These are phyloP conservation scores for Marasmius sp. DNA, from an alignment of 1,284 basidiomycete genomes.

Conservation along the genomic window DNA sequence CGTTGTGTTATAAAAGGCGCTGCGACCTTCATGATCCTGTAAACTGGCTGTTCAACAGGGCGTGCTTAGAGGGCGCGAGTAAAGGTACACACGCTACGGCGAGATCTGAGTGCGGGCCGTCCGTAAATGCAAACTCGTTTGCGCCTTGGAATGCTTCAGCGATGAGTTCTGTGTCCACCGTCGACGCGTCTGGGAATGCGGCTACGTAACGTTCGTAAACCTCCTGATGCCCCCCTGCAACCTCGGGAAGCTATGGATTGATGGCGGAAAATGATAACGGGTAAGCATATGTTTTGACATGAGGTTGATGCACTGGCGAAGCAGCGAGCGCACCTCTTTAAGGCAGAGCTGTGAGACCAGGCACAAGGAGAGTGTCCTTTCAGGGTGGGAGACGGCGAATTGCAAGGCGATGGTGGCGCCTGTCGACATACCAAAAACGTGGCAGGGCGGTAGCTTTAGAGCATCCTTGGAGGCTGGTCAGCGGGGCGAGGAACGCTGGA, in stretches of 20 bases:
- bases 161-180: no score
- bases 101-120: no score
- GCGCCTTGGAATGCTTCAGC: no score
- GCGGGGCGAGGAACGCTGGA: no score
- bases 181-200: no score
- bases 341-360: slow-evolving; percentile 13
- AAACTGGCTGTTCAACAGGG: not conserved
- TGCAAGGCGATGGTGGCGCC: slow-evolving; percentile 12
- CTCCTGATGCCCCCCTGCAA: no score
- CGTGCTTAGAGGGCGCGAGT: slow-evolving; percentile 1
- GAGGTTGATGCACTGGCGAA: no score
- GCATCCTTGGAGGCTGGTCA: slow-evolving; percentile 4
- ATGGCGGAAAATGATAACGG: not conserved
- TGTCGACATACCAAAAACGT: slow-evolving; percentile 10
- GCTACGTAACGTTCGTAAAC: no score
- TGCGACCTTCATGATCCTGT: not conserved
- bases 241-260: not conserved
- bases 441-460: slow-evolving; percentile 13
- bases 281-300: not conserved
- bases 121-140: no score
- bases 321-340: slow-evolving; percentile 6
- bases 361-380: slow-evolving; percentile 9
- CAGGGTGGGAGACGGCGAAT: slow-evolving; percentile 11
- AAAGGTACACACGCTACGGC: no score
- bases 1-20: not conserved